Percentiles rank a stretch among this genome's conserved stretches.
These are phyloP conservation scores for Penicillium sp. DNA, from an alignment of 2,329 filamentous ascomycete species.

Conservation along the genomic window DNA sequence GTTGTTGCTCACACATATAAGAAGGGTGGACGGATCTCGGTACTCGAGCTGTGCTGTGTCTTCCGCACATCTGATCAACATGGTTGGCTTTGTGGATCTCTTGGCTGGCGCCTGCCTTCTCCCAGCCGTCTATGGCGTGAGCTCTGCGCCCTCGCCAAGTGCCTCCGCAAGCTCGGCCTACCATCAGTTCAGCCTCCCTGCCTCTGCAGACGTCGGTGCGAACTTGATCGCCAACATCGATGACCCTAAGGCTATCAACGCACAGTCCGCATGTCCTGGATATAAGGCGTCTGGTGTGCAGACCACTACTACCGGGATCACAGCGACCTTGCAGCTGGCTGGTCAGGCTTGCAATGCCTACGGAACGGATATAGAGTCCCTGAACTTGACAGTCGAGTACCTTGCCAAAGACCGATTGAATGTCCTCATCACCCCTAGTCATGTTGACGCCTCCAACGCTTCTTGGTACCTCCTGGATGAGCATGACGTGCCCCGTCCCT, in stretches of 20 bases:
- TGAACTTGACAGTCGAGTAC: slow-evolving; percentile 64
- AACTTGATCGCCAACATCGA: slow-evolving; percentile 58
- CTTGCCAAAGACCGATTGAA: slow-evolving; percentile 62
- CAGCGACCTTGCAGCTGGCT: slow-evolving; percentile 49
- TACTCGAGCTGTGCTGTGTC: background rate
- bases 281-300: slow-evolving; percentile 52
- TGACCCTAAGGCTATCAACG: slow-evolving; percentile 59
- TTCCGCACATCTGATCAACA: slow-evolving; percentile 7
- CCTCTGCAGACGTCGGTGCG: slow-evolving; percentile 44
- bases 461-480: slow-evolving; percentile 65
- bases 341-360: slow-evolving; percentile 65
- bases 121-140: slow-evolving; percentile 23
- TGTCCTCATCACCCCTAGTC: slow-evolving; percentile 63
- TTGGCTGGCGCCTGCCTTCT: slow-evolving; percentile 25
- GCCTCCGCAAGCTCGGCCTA: slow-evolving; percentile 18
- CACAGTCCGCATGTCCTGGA: slow-evolving; percentile 59
- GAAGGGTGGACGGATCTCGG: slow-evolving; percentile 1
- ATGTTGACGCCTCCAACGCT: slow-evolving; percentile 56
- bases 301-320: slow-evolving; percentile 46
- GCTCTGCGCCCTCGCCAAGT: slow-evolving; percentile 10
- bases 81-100: slow-evolving; percentile 23
- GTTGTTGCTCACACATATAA: slow-evolving; percentile 12
- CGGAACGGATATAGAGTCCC: slow-evolving; percentile 64
- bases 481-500: slow-evolving; percentile 56
- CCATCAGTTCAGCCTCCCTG: slow-evolving; percentile 45